Base-by-base conservation (phyloP, 768 basidiomycete species). In the Kockovaella imperatae region DNA sequence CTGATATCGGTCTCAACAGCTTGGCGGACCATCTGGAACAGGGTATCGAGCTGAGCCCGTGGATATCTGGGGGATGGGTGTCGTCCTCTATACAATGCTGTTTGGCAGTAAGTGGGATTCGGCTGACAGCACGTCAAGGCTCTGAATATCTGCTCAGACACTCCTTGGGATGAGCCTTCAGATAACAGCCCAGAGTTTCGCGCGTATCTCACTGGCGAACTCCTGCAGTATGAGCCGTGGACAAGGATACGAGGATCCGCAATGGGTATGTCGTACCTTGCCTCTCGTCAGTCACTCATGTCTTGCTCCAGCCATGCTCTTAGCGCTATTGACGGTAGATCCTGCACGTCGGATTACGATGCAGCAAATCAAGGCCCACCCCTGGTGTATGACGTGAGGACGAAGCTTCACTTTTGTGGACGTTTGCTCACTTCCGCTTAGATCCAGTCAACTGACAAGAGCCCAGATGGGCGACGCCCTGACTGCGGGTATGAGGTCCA, bases 111-210 rank as follows among this genome's bases (percentile, higher is more conserved):
- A 52, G 67, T 67, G 35, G 1, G 18, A 3, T n/a, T 25, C 24
- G 26, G 31, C 14, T 20, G 14, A n/a, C 14, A 18, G 10, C 35
- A 23, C 42, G 36, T 36, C 23, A 21, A 28, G 24, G 18, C 40
- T n/a, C n/a, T 42, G 25, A 42, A 10, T 25, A 21, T 25, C 40
- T n/a, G 31, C 31, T 29, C 45, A 96, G 91, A 95, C 62, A 96
- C 95, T 0, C 95, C 95, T 2, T 97, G 95, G 95, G 95, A 96
- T 62, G 84, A 91, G 64, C 88, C 95, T 2, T 87, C 89, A 0
- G 59, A 68, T 3, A 54, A 75, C n/a, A 86, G 84, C 50, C 79
- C 80, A 1, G 95, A 97, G 69, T 99, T 79, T 60, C 66, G 71
- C n/a, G 78, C 79, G 7, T 99, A 86, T 67, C 62, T 84, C 1